Evolutionary conservation across 2,329 filamentous ascomycete genomes (phyloP).

Genomic region (Fusarium sp.): DNA sequence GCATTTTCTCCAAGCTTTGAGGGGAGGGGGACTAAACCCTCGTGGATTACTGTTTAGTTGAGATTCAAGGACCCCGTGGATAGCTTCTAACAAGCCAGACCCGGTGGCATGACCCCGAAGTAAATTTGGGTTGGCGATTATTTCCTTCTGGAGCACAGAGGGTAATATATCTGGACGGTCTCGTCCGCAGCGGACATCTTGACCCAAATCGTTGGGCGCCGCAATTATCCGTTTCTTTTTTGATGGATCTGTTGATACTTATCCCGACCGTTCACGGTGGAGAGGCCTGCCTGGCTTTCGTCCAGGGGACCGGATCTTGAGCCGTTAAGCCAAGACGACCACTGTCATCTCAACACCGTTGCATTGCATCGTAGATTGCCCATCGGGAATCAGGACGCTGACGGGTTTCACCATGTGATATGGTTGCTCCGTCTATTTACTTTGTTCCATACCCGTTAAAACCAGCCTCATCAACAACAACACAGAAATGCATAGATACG

Average conservation of each 20-base stretch:
- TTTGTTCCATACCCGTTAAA: not conserved
- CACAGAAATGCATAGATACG: not conserved
- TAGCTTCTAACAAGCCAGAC: not conserved
- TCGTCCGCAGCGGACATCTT: not conserved
- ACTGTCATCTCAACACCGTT: constrained; percentile 3
- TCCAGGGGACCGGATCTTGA: not conserved
- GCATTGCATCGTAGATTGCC: constrained; percentile 18
- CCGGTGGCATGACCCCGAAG: not conserved
- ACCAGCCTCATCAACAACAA: not conserved
- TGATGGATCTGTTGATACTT: not conserved
- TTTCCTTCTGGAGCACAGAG: not conserved
- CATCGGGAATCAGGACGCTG: not conserved
- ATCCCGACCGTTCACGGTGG: not conserved
- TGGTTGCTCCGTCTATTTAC: constrained; percentile 1
- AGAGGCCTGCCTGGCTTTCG: not conserved
- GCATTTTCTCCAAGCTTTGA: not conserved
- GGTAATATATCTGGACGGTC: not conserved
- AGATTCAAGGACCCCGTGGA: constrained; percentile 21
- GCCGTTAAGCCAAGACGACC: not conserved
- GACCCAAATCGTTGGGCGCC: not conserved
- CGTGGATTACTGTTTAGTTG: constrained; percentile 2
- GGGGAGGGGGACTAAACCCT: constrained; percentile 3
- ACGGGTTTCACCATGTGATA: not conserved
- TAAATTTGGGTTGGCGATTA: not conserved
- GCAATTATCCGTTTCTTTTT: not conserved